phyloP scores from a whole-genome alignment of 352 stramenopile genomes.

The Phytophthora citrophthora region DNA sequence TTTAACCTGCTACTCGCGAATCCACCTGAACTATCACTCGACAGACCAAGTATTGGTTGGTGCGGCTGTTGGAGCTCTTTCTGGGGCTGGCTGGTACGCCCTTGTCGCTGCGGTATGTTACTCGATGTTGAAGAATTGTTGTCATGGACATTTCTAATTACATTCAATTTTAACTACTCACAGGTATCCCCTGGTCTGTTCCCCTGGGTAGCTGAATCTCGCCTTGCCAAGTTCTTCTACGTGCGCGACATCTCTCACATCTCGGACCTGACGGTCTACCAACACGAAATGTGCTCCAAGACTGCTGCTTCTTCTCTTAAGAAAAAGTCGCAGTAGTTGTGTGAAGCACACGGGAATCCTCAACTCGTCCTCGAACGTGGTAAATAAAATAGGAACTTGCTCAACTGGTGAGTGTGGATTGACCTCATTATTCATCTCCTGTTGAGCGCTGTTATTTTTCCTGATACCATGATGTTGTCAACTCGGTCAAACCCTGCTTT shows the following conservation, averaged over 20 bases:
- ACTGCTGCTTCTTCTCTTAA: slow-evolving; percentile 18
- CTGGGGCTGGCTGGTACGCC: slow-evolving; percentile 63
- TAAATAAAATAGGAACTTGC: slow-evolving; percentile 14
- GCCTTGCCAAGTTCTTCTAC: slow-evolving; percentile 66
- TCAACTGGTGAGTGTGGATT: neutral
- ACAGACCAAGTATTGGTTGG: slow-evolving; percentile 74
- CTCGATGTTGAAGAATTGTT: neutral
- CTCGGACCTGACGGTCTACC: slow-evolving; percentile 79
- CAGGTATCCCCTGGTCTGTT: slow-evolving; percentile 68
- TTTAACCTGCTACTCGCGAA: slow-evolving; percentile 74
- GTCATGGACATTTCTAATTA: neutral
- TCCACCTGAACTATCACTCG: slow-evolving; percentile 83
- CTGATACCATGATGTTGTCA: too few relatives aligned
- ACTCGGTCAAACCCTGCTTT: neutral
- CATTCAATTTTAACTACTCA: neutral
- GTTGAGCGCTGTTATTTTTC: too few relatives aligned
- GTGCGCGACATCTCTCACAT: slow-evolving; percentile 82
- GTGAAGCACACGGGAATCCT: neutral
- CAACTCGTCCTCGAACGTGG: slow-evolving; percentile 1
- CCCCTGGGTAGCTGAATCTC: slow-evolving; percentile 51
- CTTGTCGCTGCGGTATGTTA: slow-evolving; percentile 36
- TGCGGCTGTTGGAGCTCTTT: slow-evolving; percentile 48
- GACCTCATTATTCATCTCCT: neutral
- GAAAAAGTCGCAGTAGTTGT: slow-evolving; percentile 39
- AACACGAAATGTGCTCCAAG: slow-evolving; percentile 65